phyloP scores from a whole-genome alignment of 306 rosid species.

The Corylus heterophylla region DNA sequence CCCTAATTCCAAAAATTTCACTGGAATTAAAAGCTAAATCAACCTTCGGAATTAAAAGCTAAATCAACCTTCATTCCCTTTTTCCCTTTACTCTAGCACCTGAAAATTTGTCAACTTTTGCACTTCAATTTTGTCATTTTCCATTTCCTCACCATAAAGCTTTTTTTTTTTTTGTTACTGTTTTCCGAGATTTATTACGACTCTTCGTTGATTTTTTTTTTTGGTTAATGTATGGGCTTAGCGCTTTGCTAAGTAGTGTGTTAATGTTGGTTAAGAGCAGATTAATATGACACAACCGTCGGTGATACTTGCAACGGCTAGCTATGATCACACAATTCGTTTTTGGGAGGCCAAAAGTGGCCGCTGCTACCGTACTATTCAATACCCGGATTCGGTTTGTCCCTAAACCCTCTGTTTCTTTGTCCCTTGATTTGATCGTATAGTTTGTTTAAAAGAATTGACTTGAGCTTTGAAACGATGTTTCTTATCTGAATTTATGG shows the following conservation, averaged over 20 bases:
- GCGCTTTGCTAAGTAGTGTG: background rate
- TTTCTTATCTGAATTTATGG: background rate
- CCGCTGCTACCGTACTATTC: conserved; percentile 95
- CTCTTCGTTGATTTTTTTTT: background rate
- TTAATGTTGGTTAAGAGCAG: conserved; percentile 3
- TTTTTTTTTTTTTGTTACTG: background rate
- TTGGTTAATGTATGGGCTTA: background rate
- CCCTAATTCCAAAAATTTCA: conserved; percentile 17
- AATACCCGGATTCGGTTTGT: conserved; percentile 91
- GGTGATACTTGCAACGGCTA: conserved; percentile 93
- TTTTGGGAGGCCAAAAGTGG: conserved; percentile 99
- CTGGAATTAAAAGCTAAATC: background rate
- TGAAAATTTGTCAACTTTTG: background rate
- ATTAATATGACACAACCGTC: conserved; percentile 80
- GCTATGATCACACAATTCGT: conserved; percentile 95
- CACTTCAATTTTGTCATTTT: no score
- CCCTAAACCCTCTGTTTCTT: background rate
- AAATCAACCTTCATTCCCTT: background rate
- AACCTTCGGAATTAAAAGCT: background rate
- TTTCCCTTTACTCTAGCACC: background rate
- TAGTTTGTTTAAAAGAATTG: background rate
- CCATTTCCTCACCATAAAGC: background rate
- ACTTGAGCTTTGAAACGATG: background rate
- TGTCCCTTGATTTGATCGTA: conserved; percentile 1
- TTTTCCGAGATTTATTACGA: no score